Evolutionary conservation across 768 basidiomycete species (phyloP).

Genomic region (Panellus pusillus): DNA sequence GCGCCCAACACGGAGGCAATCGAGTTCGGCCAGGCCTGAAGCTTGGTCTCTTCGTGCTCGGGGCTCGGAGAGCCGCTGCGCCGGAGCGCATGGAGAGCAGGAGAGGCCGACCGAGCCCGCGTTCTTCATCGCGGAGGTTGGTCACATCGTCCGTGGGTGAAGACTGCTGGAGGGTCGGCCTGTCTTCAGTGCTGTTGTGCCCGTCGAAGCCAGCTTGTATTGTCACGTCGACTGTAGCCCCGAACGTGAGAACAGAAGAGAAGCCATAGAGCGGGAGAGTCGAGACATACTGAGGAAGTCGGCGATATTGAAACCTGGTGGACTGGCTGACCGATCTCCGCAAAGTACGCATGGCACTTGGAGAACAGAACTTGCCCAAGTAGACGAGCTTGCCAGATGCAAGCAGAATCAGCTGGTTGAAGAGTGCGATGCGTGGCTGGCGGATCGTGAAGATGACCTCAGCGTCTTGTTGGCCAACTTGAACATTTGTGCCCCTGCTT

Average conservation of each 20-base stretch:
- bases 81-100: slow-evolving; percentile 42
- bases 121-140: slow-evolving; percentile 70
- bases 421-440: slow-evolving; percentile 92
- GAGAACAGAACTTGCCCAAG: slow-evolving; percentile 73
- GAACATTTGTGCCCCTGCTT: slow-evolving; percentile 93
- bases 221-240: slow-evolving; percentile 63
- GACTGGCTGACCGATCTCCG: slow-evolving; percentile 75
- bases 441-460: slow-evolving; percentile 98
- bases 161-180: slow-evolving; percentile 43
- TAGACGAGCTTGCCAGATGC: slow-evolving; percentile 84
- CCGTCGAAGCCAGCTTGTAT: slow-evolving; percentile 52
- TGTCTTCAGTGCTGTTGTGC: slow-evolving; percentile 33
- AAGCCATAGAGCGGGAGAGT: background rate
- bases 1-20: slow-evolving; percentile 44
- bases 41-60: slow-evolving; percentile 49
- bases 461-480: slow-evolving; percentile 84
- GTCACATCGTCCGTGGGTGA: slow-evolving; percentile 37
- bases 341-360: slow-evolving; percentile 80
- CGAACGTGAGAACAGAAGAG: background rate
- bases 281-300: slow-evolving; percentile 88
- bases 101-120: slow-evolving; percentile 42
- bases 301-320: slow-evolving; percentile 94
- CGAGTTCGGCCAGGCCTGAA: slow-evolving; percentile 46
- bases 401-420: slow-evolving; percentile 87
- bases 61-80: slow-evolving; percentile 32